Conservation (phyloP, 306 rosid species). For the Acacia crassicarpa region DNA sequence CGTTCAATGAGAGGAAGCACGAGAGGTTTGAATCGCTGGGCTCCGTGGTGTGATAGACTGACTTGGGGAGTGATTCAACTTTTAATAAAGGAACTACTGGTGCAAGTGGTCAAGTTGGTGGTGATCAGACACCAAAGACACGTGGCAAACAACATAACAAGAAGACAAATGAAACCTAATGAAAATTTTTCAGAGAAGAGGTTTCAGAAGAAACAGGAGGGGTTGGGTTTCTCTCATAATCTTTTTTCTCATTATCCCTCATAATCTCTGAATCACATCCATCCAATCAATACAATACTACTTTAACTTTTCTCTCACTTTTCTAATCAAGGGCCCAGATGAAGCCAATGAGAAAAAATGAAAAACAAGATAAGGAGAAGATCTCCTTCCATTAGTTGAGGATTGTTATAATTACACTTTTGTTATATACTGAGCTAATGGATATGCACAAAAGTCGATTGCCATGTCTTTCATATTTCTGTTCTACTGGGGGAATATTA, state of each 20-base stretch:
- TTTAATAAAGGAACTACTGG: conserved; percentile 13
- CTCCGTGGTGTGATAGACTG: too few relatives aligned
- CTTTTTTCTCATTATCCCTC: too few relatives aligned
- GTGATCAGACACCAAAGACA: conserved; percentile 25
- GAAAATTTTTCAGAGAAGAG: conserved; percentile 45
- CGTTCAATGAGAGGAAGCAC: too few relatives aligned
- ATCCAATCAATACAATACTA: too few relatives aligned
- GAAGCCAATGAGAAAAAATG: too few relatives aligned
- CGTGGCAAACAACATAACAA: conserved; percentile 21
- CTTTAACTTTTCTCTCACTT: too few relatives aligned
- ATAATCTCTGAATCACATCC: too few relatives aligned
- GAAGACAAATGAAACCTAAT: conserved; percentile 33
- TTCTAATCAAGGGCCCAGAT: too few relatives aligned
- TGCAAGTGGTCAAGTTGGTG: conserved; percentile 6
- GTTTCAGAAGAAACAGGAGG: conserved; percentile 58
- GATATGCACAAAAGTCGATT: background rate
- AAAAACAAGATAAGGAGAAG: too few relatives aligned
- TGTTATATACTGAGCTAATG: background rate
- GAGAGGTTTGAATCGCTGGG: too few relatives aligned
- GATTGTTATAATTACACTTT: conserved; percentile 36
- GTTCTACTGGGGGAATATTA: background rate
- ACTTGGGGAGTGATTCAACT: conserved; percentile 29
- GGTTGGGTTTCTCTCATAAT: too few relatives aligned
- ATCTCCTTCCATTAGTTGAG: conserved; percentile 79
- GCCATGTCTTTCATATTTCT: background rate